phyloP scores from a whole-genome alignment of 805 yeast species.

The Saccharomycopsis microspora region DNA sequence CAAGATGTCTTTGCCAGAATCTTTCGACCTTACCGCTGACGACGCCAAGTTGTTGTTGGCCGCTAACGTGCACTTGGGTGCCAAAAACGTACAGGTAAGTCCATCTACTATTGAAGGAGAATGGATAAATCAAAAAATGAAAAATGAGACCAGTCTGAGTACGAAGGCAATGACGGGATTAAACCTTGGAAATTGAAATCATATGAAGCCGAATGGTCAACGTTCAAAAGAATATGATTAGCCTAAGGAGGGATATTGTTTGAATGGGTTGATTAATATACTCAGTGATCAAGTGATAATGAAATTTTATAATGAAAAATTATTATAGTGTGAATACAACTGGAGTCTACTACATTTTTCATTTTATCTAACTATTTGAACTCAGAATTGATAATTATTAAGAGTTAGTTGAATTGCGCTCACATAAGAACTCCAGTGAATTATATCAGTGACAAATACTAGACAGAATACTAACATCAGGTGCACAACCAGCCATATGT shows the following conservation, averaged over 20 bases:
- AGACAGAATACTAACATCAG: slow-evolving; percentile 27
- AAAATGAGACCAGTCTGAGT: too few relatives aligned
- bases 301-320: neutral
- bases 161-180: too few relatives aligned
- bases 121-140: too few relatives aligned
- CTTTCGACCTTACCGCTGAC: slow-evolving; percentile 90
- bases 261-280: too few relatives aligned
- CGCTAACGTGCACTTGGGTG: slow-evolving; percentile 98
- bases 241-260: too few relatives aligned
- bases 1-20: slow-evolving; percentile 74
- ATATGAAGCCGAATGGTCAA: too few relatives aligned
- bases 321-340: neutral
- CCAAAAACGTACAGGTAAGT: slow-evolving; percentile 98
- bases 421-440: neutral
- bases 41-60: slow-evolving; percentile 99
- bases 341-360: neutral
- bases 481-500: slow-evolving; percentile 96
- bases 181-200: too few relatives aligned
- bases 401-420: neutral
- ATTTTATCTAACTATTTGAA: neutral
- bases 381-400: neutral
- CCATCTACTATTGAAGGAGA: too few relatives aligned
- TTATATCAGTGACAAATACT: neutral
- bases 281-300: neutral
- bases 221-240: too few relatives aligned